Base-by-base conservation (phyloP, 1,139 yeast genomes). In the Geotrichum citri-aurantii region DNA sequence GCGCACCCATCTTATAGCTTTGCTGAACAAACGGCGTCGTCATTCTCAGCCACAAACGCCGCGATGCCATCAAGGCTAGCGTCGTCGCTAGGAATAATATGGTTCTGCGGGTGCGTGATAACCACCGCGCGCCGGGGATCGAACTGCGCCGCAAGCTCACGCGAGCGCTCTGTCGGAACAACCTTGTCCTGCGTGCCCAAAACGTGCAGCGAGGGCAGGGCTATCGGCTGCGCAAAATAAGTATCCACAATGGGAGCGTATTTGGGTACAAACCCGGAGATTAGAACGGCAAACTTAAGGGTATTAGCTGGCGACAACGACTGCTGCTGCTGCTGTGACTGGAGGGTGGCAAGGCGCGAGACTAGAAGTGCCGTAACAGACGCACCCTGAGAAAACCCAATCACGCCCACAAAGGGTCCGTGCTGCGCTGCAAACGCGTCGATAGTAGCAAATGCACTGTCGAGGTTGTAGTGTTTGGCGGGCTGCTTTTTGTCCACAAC, bases 331-430 rank as follows among this genome's bases (percentile, higher is more conserved):
- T 37, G 44, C 2, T 80, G 75, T 7, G 79, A 79, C 59, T 78
- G 81, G 21, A 21, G 42, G 4, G 66, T 61, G 19, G 63, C 65
- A 31, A 67, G 64, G 61, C 58, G 58, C 33, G 66, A 66, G 56
- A 74, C 67, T 48, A 68, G 61, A 1, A 68, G 60, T 5, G 74
- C 82, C 0, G 95, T 82, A 69, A 93, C 75, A 4, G 95, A 95
- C 1, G 97, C 95, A 63, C 99, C 99, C 72, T 92, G 98, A 24
- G 95, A 85, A 69, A 92, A 92, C 3, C 97, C 98, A 58, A 92
- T 75, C 33, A 92, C 78, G 2, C 97, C 98, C 57, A 84, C 86
- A 68, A 86, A 91, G 0, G 97, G 98, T 0, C 98, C 98, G 63
- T 90, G 78, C 62, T 77, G 73, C 54, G 78, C 75, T 63, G 89